A percentile compares a stretch with the other conserved stretches of the same genome.
These are phyloP conservation scores for Auriculariales sp. DNA, from an alignment of 768 basidiomycete species.

Conservation along the genomic window DNA sequence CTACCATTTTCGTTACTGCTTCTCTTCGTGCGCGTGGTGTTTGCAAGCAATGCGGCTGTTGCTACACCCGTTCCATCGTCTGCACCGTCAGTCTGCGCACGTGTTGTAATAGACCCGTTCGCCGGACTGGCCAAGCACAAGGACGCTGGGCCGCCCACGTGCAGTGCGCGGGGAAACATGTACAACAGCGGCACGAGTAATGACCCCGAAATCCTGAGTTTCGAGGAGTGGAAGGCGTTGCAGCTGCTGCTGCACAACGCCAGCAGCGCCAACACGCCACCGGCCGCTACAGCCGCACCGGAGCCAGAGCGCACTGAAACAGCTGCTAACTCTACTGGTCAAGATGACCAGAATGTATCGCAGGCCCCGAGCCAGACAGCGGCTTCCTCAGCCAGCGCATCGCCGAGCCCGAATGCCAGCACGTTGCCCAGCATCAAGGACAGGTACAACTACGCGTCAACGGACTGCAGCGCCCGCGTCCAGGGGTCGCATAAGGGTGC, in stretches of 20 bases:
- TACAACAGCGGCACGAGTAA: too few species aligned
- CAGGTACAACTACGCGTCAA: constrained; percentile 86
- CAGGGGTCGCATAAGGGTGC: constrained; percentile 70
- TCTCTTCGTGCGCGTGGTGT: too few species aligned
- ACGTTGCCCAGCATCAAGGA: constrained; percentile 65
- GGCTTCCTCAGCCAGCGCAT: not conserved
- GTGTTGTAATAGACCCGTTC: too few species aligned
- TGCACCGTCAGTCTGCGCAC: too few species aligned
- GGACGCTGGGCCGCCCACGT: too few species aligned
- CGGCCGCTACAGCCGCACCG: constrained; percentile 8
- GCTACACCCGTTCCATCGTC: too few species aligned
- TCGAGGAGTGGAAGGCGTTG: constrained; percentile 80
- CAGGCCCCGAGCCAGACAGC: not conserved
- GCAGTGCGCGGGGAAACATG: too few species aligned
- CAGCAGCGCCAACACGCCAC: constrained; percentile 11
- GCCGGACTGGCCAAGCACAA: too few species aligned
- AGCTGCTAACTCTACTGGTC: constrained; percentile 1
- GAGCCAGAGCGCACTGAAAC: constrained; percentile 1
- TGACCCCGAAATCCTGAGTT: constrained; percentile 47
- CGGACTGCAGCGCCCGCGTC: constrained; percentile 88
- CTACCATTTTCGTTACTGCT: too few species aligned
- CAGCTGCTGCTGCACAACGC: constrained; percentile 28
- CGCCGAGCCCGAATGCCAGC: constrained; percentile 24
- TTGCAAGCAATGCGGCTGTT: too few species aligned
- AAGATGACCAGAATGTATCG: not conserved